These are phyloP conservation scores for Yamadazyma kitorensis DNA, from an alignment of 805 yeast species.

Conservation along the genomic window DNA sequence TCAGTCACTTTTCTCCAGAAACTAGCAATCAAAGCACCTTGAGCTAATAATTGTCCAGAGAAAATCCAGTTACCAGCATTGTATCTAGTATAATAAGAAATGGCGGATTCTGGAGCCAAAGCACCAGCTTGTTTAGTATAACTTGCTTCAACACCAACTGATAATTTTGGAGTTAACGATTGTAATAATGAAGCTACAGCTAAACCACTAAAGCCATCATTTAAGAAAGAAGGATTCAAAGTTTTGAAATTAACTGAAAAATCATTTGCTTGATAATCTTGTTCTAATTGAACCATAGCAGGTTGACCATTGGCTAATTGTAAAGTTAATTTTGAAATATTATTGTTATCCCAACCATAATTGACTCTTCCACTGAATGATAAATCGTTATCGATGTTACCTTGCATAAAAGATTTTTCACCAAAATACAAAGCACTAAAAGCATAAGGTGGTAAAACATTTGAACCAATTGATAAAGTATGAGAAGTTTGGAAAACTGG, in stretches of 20 bases:
- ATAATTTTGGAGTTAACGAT: constrained; percentile 76
- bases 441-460: constrained; percentile 83
- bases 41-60: constrained; percentile 88
- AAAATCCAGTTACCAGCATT: constrained; percentile 89
- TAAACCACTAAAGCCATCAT: constrained; percentile 78
- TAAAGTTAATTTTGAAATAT: constrained; percentile 78
- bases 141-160: constrained; percentile 90
- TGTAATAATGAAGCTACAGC: constrained; percentile 89
- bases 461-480: constrained; percentile 84
- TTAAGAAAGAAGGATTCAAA: constrained; percentile 79
- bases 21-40: constrained; percentile 83
- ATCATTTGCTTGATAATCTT: constrained; percentile 89
- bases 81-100: constrained; percentile 87
- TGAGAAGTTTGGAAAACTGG: constrained; percentile 98
- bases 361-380: constrained; percentile 86
- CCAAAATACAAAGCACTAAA: constrained; percentile 86
- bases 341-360: constrained; percentile 82
- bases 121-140: constrained; percentile 70
- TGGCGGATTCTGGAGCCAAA: constrained; percentile 85
- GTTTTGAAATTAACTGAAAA: constrained; percentile 86
- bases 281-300: constrained; percentile 92
- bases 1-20: constrained; percentile 94
- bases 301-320: constrained; percentile 90
- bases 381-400: constrained; percentile 83
- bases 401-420: constrained; percentile 84